These are phyloP conservation scores for Torulaspora franciscae DNA, from an alignment of 805 yeast genomes.

Conservation along the genomic window DNA sequence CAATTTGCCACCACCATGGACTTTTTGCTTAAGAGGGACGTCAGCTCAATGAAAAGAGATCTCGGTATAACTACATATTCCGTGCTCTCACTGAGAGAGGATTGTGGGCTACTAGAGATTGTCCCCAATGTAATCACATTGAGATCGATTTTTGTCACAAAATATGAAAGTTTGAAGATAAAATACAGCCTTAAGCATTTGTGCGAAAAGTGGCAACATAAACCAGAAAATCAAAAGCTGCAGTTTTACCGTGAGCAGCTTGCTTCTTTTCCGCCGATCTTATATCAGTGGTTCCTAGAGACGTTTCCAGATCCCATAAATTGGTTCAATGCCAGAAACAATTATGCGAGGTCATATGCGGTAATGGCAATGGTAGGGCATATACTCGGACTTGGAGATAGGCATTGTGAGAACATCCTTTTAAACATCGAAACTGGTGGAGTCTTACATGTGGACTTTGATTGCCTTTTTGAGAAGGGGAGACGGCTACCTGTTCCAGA, in stretches of 20 bases:
- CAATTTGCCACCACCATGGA: conserved; percentile 84
- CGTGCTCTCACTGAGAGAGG: conserved; percentile 81
- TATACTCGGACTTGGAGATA: conserved; percentile 88
- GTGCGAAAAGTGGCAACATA: conserved; percentile 28
- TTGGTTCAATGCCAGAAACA: conserved; percentile 79
- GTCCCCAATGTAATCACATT: conserved; percentile 72
- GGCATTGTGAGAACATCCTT: conserved; percentile 90
- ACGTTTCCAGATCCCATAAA: conserved; percentile 82
- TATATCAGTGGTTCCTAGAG: conserved; percentile 83
- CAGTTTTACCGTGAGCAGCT: conserved; percentile 29
- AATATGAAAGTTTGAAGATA: conserved; percentile 42
- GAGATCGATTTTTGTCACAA: conserved; percentile 51
- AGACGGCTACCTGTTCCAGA: conserved; percentile 77
- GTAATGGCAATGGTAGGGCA: conserved; percentile 98
- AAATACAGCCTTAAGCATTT: conserved; percentile 24
- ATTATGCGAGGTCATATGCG: conserved; percentile 74
- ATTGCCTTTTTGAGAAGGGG: conserved; percentile 87
- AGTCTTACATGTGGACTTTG: conserved; percentile 91
- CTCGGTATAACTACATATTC: conserved; percentile 75
- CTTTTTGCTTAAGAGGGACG: conserved; percentile 57
- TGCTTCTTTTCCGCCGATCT: conserved; percentile 54
- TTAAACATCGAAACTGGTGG: conserved; percentile 70
- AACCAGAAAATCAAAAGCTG: conserved; percentile 25
- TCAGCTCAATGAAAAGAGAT: conserved; percentile 68
- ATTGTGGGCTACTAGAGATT: conserved; percentile 87